Evolutionary conservation across 305 asterid species (phyloP), one percentile per base, ranked within the genome.

Genomic region (Fraxinus baroniana): DNA sequence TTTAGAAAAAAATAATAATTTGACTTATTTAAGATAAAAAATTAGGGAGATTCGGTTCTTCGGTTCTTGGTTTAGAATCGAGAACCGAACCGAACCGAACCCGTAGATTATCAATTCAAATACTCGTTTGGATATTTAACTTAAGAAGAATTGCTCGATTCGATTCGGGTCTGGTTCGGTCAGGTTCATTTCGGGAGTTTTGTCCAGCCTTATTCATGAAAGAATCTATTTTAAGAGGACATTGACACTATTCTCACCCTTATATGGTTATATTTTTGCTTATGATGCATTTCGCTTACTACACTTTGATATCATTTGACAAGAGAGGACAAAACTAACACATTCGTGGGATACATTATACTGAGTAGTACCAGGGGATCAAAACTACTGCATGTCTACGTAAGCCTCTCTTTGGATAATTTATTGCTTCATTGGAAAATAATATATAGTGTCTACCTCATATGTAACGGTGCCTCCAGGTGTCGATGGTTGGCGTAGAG

Each of bases 401-500:
- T 20, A 57, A 57, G 4, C 7, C 8, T 18, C 28, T 57, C 26
- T 60, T 60, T 7, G 24, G 28, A n/a, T n/a, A 18, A 60, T n/a
- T 18, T n/a, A 60, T 60, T 49, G 60, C 60, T 49, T 49, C 20
- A 15, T 49, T 49, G 7, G 60, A 15, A 49, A 49, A 49, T 15
- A 15, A 49, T 49, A 74, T 33, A 46, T 33, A 79, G 79, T 78
- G n/a, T 79, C 80, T 84, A 91, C 95, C 95, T 91, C 95, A 76
- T 90, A 91, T 8, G 89, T 80, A 74, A 91, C 78, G 62, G 74
- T 89, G 85, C 92, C 95, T 82, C 92, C 92, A 62, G 95, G 89
- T 79, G 91, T 87, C 64, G 93, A 90, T 3, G 91, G 92, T 80
- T 90, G 95, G 79, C 88, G 87, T 76, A 91, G 86, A 82, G 92